phyloP scores from a whole-genome alignment of 2,329 filamentous ascomycete species.

The Ophiostoma novo-ulmi region DNA sequence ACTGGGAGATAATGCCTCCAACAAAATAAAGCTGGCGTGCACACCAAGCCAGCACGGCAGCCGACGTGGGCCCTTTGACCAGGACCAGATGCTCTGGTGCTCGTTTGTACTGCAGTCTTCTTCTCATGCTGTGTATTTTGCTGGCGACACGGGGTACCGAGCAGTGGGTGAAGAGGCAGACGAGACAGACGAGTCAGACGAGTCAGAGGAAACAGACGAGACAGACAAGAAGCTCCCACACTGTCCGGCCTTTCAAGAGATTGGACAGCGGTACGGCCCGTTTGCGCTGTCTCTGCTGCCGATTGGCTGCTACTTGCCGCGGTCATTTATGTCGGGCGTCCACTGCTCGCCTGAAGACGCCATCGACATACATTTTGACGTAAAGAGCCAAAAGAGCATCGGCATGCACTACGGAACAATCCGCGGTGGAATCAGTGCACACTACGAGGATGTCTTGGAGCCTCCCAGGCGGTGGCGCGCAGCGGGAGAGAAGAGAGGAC shows the following conservation, averaged over 20 bases:
- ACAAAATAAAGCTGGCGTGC: constrained; percentile 56
- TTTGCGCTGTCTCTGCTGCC: constrained; percentile 90
- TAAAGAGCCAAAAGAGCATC: constrained; percentile 70
- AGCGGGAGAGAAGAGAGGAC: not conserved
- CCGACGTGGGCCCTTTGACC: constrained; percentile 54
- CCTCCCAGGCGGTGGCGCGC: constrained; percentile 42
- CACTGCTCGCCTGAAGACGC: constrained; percentile 82
- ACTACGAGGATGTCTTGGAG: constrained; percentile 58
- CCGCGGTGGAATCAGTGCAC: constrained; percentile 22
- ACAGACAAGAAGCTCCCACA: not conserved
- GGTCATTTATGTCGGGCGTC: constrained; percentile 67
- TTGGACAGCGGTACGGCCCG: not conserved
- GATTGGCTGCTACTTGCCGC: constrained; percentile 78
- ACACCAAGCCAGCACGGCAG: constrained; percentile 66
- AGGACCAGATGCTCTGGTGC: constrained; percentile 60
- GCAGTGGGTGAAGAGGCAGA: not conserved
- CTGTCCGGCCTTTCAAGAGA: not conserved
- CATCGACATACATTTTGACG: constrained; percentile 84
- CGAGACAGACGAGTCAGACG: not conserved
- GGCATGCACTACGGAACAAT: constrained; percentile 84
- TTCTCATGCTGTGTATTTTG: not conserved
- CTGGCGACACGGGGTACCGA: not conserved
- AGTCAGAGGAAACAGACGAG: not conserved
- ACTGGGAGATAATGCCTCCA: not conserved
- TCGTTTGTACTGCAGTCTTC: constrained; percentile 51